Conservation (phyloP, 176 grass and related monocot genomes). For the Cenchrus fungigraminus region DNA sequence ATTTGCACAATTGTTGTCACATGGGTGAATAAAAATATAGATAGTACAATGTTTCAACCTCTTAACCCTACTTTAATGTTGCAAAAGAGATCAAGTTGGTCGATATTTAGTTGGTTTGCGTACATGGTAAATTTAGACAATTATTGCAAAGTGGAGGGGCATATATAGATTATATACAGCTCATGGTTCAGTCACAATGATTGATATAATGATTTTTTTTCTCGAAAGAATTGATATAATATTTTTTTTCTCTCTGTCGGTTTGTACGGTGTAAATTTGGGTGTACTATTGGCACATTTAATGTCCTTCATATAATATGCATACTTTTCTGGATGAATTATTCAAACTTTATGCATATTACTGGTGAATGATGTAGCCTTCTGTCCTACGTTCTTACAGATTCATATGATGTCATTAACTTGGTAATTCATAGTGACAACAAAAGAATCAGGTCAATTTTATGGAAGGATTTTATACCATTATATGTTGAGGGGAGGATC, state of each 20-base stretch:
- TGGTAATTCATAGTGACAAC: constrained; percentile 39
- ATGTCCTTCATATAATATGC: no score
- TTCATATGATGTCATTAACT: constrained; percentile 43
- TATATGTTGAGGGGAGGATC: constrained; percentile 48
- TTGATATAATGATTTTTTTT: no score
- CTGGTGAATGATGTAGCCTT: constrained; percentile 25
- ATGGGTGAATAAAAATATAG: background rate
- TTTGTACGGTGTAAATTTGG: constrained; percentile 15
- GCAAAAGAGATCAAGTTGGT: no score
- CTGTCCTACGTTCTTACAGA: constrained; percentile 40
- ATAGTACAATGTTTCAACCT: background rate
- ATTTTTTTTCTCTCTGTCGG: background rate
- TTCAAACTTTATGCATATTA: constrained; percentile 25
- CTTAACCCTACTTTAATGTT: no score
- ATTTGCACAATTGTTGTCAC: no score
- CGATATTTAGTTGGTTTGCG: background rate
- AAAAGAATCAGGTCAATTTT: constrained; percentile 44
- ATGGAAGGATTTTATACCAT: constrained; percentile 53
- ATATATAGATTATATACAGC: background rate
- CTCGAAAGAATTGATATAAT: no score
- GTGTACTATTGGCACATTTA: background rate
- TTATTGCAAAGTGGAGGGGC: background rate
- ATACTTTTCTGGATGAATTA: background rate
- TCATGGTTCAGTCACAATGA: no score
- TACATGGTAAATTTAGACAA: background rate